Evolutionary conservation across 106 monocot species (phyloP).

Genomic region (Xerophyta viscosa): DNA sequence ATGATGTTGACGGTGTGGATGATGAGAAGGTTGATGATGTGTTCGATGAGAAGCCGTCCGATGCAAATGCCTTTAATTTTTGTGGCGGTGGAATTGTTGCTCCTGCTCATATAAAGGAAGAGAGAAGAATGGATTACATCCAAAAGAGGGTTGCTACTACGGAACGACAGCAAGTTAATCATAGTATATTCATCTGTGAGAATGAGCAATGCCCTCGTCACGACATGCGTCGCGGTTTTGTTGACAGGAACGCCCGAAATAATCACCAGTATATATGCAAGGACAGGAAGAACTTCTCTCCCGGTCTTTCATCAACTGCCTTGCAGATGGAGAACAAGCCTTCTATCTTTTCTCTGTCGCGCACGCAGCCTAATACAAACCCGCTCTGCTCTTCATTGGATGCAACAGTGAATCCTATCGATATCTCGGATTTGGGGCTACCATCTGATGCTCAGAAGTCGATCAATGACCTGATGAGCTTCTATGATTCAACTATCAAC

Average conservation of each 20-base stretch:
- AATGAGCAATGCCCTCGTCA: conserved; percentile 27
- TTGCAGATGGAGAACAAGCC: conserved; percentile 18
- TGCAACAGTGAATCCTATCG: conserved; percentile 5
- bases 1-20: conserved; percentile 31
- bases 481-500: conserved; percentile 12
- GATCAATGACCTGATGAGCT: conserved; percentile 16
- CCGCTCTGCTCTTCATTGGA: background rate
- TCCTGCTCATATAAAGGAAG: conserved; percentile 12
- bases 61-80: conserved; percentile 1
- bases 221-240: conserved; percentile 20
- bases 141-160: conserved; percentile 15
- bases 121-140: conserved; percentile 10
- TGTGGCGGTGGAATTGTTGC: background rate
- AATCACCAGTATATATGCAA: conserved; percentile 14
- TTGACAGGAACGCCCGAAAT: conserved; percentile 28
- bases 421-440: conserved; percentile 10
- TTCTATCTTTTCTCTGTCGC: background rate
- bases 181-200: conserved; percentile 19
- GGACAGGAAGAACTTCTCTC: conserved; percentile 2
- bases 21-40: conserved; percentile 12
- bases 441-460: conserved; percentile 18
- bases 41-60: conserved; percentile 7
- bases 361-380: conserved; percentile 1
- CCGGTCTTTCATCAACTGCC: background rate
- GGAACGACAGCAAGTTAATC: background rate